Percentiles rank a stretch among this genome's conserved stretches.
These are phyloP conservation scores for Narthecium ossifragum DNA, from an alignment of 106 monocot genomes.

Conservation along the genomic window DNA sequence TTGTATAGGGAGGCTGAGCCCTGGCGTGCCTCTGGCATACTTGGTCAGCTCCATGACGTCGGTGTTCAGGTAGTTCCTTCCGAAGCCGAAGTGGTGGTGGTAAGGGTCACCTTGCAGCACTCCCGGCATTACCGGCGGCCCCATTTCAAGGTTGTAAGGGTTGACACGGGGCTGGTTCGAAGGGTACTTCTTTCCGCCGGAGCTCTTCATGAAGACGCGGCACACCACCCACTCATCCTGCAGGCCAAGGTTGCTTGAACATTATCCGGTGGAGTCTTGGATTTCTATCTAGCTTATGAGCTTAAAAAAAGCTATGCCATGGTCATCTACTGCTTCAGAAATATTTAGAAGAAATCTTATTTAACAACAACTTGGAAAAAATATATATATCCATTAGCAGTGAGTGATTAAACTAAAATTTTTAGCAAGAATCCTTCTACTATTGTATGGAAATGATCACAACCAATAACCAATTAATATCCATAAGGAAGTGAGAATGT, in stretches of 20 bases:
- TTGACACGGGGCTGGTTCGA: conserved; percentile 21
- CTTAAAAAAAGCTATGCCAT: no score
- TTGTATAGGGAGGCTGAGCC: conserved; percentile 13
- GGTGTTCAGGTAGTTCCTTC: conserved; percentile 1
- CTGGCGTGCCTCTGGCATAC: conserved; percentile 18
- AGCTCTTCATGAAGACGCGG: conserved; percentile 75
- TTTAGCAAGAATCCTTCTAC: neutral
- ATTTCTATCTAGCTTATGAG: no score
- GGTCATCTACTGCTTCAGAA: no score
- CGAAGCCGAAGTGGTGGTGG: conserved; percentile 1
- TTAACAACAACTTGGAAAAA: neutral
- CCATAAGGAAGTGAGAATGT: neutral
- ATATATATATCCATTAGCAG: neutral
- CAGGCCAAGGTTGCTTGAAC: neutral
- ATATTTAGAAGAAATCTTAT: neutral
- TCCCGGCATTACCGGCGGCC: conserved; percentile 19
- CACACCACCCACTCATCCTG: conserved; percentile 96
- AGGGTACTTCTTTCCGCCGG: conserved; percentile 55
- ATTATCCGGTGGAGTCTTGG: neutral
- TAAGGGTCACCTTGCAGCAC: conserved; percentile 9
- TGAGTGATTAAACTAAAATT: neutral
- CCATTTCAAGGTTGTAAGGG: conserved; percentile 36
- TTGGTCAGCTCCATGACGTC: conserved; percentile 33
- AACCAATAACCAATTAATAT: neutral
- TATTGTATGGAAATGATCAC: no score